Evolutionary conservation across 2,329 filamentous ascomycete genomes (phyloP).

Genomic region (Fusarium coffeatum): DNA sequence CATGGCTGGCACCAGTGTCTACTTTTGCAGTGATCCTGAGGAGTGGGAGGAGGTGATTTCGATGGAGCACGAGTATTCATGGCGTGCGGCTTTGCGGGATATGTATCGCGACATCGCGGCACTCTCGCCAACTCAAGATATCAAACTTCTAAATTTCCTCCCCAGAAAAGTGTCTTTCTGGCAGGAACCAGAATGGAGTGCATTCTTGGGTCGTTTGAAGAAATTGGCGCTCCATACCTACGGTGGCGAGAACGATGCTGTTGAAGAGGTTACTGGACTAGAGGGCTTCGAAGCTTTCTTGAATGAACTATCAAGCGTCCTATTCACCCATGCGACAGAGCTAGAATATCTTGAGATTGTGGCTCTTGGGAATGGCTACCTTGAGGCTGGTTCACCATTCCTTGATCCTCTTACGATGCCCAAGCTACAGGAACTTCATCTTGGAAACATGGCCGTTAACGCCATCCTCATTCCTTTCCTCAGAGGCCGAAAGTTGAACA

Average conservation of each 20-base stretch:
- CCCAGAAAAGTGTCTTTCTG: not conserved
- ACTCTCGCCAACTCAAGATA: not conserved
- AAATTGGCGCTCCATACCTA: slow-evolving; percentile 11
- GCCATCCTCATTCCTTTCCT: not conserved
- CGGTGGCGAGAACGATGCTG: not conserved
- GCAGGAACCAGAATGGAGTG: not conserved
- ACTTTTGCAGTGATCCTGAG: slow-evolving; percentile 10
- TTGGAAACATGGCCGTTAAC: not conserved
- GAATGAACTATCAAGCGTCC: not conserved
- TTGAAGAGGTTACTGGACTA: not conserved
- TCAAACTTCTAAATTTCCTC: slow-evolving; percentile 8
- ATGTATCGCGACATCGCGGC: slow-evolving; percentile 11
- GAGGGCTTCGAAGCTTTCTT: slow-evolving; percentile 18
- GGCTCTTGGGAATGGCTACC: not conserved
- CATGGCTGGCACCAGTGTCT: not conserved
- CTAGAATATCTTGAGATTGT: slow-evolving; percentile 1
- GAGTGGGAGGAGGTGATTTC: not conserved
- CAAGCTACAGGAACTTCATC: not conserved
- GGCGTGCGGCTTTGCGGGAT: not conserved
- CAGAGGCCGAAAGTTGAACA: not conserved
- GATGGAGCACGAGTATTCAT: not conserved
- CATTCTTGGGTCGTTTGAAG: slow-evolving; percentile 1
- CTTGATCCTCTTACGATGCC: not conserved
- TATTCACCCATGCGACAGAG: not conserved
- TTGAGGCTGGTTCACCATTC: not conserved